phyloP scores from a whole-genome alignment of 2,329 filamentous ascomycete species.

The Ophiostoma ulmi region DNA sequence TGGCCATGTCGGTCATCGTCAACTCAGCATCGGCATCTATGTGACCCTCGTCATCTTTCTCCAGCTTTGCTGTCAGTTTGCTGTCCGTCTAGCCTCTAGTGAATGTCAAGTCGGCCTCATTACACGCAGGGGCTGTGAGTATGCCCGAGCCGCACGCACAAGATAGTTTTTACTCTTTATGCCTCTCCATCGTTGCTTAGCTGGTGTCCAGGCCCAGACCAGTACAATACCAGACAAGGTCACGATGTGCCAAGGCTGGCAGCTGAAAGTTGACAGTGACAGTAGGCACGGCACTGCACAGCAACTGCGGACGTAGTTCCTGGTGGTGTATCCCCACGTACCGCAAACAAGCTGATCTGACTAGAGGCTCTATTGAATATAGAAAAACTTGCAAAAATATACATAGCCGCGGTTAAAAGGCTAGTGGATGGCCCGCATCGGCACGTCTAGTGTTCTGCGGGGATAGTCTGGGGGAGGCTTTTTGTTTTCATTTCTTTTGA shows the following conservation, averaged over 20 bases:
- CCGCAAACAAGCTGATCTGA: background rate
- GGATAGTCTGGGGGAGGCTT: slow-evolving; percentile 1
- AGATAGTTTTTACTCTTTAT: slow-evolving; percentile 1
- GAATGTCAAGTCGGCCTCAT: background rate
- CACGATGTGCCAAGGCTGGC: slow-evolving; percentile 3
- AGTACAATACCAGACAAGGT: background rate
- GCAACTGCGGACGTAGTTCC: no score
- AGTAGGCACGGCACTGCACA: background rate
- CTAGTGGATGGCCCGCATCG: background rate
- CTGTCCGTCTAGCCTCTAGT: background rate
- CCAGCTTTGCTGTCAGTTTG: background rate
- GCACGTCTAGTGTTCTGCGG: background rate
- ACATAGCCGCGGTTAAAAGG: background rate
- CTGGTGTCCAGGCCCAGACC: background rate
- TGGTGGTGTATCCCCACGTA: background rate
- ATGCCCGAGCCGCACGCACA: slow-evolving; percentile 6
- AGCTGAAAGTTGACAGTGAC: background rate
- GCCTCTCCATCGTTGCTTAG: background rate
- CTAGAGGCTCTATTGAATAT: background rate
- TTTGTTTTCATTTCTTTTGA: background rate
- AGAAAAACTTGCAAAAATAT: background rate
- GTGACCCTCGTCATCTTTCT: background rate
- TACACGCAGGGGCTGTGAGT: slow-evolving; percentile 3
- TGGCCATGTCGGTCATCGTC: slow-evolving; percentile 5
- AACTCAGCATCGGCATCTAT: background rate